phyloP scores from a whole-genome alignment of 805 yeast genomes.

The Saccharomycopsis sp. region DNA sequence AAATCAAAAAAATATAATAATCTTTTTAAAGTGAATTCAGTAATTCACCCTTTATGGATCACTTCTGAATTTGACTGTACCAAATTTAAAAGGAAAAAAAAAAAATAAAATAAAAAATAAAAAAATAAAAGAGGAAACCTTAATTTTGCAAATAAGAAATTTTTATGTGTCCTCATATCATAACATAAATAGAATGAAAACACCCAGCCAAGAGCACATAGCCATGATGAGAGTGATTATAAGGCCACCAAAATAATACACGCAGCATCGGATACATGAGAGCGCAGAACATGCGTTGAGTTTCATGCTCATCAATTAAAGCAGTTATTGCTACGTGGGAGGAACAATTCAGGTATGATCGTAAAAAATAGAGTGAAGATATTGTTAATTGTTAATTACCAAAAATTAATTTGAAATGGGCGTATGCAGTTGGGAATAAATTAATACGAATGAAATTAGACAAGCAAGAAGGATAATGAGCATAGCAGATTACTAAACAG shows the following conservation, averaged over 20 bases:
- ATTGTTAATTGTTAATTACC: not conserved
- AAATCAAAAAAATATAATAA: not conserved
- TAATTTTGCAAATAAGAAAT: not conserved
- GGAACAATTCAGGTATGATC: not conserved
- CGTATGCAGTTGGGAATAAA: not conserved
- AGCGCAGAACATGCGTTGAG: not conserved
- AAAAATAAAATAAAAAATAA: no score
- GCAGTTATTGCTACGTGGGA: not conserved
- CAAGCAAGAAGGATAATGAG: not conserved
- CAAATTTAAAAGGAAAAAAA: not conserved
- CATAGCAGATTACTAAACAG: not conserved
- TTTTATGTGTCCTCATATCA: not conserved
- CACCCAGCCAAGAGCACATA: not conserved
- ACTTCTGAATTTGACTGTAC: constrained; percentile 1
- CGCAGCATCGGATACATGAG: not conserved
- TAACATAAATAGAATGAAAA: not conserved
- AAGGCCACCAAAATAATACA: not conserved
- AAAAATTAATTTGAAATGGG: not conserved
- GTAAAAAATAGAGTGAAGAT: not conserved
- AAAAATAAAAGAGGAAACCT: not conserved
- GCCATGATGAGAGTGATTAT: not conserved
- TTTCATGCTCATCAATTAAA: not conserved
- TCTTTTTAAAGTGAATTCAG: not conserved
- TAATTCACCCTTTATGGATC: constrained; percentile 2
- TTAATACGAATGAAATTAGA: not conserved